phyloP scores from a whole-genome alignment of 2,329 filamentous ascomycete genomes.

The Phialophora chinensis region DNA sequence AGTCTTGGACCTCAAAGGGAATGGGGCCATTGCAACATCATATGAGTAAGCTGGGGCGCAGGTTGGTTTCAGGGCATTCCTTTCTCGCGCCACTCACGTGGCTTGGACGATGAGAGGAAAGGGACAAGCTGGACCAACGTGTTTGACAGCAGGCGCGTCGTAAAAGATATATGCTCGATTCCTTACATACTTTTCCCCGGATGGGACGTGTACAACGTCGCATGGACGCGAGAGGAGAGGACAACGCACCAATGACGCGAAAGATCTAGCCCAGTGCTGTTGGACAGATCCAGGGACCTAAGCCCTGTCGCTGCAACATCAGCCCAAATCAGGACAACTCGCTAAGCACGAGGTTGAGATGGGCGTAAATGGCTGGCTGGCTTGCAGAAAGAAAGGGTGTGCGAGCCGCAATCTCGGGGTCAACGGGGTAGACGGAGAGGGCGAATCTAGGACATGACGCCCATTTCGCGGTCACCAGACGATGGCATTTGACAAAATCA shows the following conservation, averaged over 20 bases:
- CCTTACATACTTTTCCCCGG: neutral
- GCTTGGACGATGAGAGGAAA: neutral
- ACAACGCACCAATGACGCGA: conserved; percentile 12
- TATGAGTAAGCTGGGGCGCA: conserved; percentile 12
- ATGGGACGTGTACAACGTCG: conserved; percentile 16
- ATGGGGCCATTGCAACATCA: conserved; percentile 12
- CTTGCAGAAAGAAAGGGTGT: conserved; percentile 6
- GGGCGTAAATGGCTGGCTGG: conserved; percentile 20
- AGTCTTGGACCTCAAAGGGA: conserved; percentile 1
- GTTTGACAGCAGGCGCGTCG: neutral
- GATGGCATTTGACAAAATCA: conserved; percentile 21
- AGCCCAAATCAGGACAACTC: conserved; percentile 2
- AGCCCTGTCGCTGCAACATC: conserved; percentile 10
- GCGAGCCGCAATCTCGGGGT: conserved; percentile 7
- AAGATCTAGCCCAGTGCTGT: conserved; percentile 1
- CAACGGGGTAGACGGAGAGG: neutral
- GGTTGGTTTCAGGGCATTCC: conserved; percentile 10
- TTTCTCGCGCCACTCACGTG: neutral
- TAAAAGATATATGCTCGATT: conserved; percentile 10
- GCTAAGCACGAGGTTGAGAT: conserved; percentile 9
- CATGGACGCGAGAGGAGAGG: conserved; percentile 15
- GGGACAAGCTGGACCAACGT: conserved; percentile 10
- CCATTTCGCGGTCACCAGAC: conserved; percentile 18
- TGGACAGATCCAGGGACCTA: conserved; percentile 16
- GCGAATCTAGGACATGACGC: conserved; percentile 10